Evolutionary conservation across 352 stramenopile species (phyloP), one percentile per base, ranked within the genome.

Genomic region (Globisporangium camurandrum): DNA sequence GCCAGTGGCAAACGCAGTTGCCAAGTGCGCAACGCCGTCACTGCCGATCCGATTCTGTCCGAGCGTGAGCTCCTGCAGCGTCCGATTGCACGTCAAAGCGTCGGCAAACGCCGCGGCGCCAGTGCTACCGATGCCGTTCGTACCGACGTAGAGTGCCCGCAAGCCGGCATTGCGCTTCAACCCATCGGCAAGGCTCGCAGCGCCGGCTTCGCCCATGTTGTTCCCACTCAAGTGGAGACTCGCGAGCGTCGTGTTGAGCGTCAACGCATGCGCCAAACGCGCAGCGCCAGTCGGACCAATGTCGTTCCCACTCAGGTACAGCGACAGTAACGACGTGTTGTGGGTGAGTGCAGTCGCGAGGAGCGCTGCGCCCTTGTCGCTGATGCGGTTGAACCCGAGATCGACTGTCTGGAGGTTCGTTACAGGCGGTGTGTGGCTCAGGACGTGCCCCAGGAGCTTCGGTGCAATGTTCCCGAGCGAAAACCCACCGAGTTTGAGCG

Each of bases 251-350:
- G 62, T 52, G 56, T 93, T 93, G 38, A 64, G 62, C 2, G 30
- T 57, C 9, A 93, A 66, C 27, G 76, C 77, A 5, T 59, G 41
- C 12, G 76, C 64, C 7, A 93, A 49, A 23, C 74, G 62, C 17
- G 52, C 47, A 2, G 73, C 75, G 8, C 81, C 81, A 0, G 53
- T 45, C 0, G 71, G 68, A n/a, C 78, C 79, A 46, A 93, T 88
- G 46, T 88, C 74, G 53, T 93, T 93, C 40, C 81, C 79, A 53
- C 75, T 88, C 16, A 93, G 62, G 45, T 91, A 93, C 34, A 93
- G 59, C 39, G 62, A 81, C 56, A 83, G 60, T 31, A 93, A 67
- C 39, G 78, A 78, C 49, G 54, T 28, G 59, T 93, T 90, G 16
- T 61, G 56, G 46, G 76, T 64, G 10, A 93, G 61, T 9, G 76